Evolutionary conservation across 495 filamentous ascomycete genomes (phyloP).

Genomic region (Paragyromitra xinjiangensis): DNA sequence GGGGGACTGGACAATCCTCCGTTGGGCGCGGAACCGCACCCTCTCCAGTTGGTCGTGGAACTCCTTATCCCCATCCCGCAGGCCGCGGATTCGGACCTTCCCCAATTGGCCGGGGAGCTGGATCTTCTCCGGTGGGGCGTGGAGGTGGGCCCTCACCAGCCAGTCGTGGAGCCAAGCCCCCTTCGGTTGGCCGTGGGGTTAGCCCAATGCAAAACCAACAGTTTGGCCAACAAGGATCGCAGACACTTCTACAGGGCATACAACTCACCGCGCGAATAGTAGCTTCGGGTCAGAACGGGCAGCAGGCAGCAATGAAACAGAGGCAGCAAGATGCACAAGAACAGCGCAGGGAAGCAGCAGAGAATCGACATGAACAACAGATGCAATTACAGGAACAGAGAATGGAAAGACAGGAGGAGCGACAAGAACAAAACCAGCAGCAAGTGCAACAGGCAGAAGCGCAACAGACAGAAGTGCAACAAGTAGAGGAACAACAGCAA

Average conservation of each 20-base stretch:
- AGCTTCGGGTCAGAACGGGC: too few relatives aligned
- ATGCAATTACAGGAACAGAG: not conserved
- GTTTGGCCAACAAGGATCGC: not conserved
- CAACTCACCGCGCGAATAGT: not conserved
- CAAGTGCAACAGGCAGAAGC: not conserved
- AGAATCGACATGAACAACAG: not conserved
- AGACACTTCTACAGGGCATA: not conserved
- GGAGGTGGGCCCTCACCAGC: not conserved
- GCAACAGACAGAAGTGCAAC: not conserved
- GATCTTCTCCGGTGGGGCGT: not conserved
- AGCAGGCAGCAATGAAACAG: not conserved
- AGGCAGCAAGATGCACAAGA: not conserved
- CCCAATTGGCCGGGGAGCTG: not conserved
- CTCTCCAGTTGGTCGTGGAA: not conserved
- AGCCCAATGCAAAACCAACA: not conserved
- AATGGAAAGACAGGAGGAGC: not conserved
- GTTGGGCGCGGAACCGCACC: not conserved
- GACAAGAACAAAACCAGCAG: not conserved
- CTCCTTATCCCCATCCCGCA: not conserved
- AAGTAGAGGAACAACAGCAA: not conserved
- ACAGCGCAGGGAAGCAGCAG: not conserved
- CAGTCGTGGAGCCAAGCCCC: not conserved
- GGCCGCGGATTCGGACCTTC: constrained; percentile 10
- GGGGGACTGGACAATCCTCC: constrained; percentile 4
- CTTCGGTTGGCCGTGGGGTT: not conserved